Evolutionary conservation across 805 yeast genomes (phyloP).

Genomic region (Candida saitoana): DNA sequence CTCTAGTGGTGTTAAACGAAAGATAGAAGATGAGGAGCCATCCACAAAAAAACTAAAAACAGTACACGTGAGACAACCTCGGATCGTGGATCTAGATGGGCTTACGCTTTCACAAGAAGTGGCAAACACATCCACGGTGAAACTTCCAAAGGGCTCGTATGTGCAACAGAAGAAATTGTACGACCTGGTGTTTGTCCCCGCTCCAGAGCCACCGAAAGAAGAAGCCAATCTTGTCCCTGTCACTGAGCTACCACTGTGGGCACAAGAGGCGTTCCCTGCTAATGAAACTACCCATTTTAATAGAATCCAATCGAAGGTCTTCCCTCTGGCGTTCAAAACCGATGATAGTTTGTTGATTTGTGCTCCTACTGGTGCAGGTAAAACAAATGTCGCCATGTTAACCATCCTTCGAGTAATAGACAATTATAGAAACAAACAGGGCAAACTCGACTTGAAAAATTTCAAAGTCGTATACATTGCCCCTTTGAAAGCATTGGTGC

Average conservation of each 20-base stretch:
- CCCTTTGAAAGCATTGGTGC: constrained; percentile 91
- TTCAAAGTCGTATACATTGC: constrained; percentile 87
- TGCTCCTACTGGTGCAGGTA: constrained; percentile 99
- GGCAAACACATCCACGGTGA: constrained; percentile 61
- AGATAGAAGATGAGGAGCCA: constrained; percentile 11
- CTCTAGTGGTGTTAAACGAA: constrained; percentile 16
- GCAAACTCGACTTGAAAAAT: constrained; percentile 47
- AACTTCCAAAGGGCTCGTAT: constrained; percentile 79
- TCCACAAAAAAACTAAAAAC: constrained; percentile 6
- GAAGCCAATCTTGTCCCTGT: constrained; percentile 52
- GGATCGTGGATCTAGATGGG: constrained; percentile 59
- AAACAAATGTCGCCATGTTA: constrained; percentile 92
- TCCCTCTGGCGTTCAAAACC: constrained; percentile 66
- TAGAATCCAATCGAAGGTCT: constrained; percentile 78
- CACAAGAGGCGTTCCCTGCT: constrained; percentile 67
- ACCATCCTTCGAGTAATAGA: constrained; percentile 63
- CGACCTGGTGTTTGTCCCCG: constrained; percentile 90
- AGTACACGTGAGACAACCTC: constrained; percentile 7
- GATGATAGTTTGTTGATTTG: constrained; percentile 77
- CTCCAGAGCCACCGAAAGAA: constrained; percentile 48
- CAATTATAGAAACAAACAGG: constrained; percentile 46
- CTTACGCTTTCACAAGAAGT: constrained; percentile 70
- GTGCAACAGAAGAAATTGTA: constrained; percentile 68
- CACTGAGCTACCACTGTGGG: constrained; percentile 74
- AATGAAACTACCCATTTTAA: constrained; percentile 66